A percentile compares a stretch with the other conserved stretches of the same genome.
Evolutionary conservation across 345 rosid species (phyloP).

Genomic region (Turnera subulata): DNA sequence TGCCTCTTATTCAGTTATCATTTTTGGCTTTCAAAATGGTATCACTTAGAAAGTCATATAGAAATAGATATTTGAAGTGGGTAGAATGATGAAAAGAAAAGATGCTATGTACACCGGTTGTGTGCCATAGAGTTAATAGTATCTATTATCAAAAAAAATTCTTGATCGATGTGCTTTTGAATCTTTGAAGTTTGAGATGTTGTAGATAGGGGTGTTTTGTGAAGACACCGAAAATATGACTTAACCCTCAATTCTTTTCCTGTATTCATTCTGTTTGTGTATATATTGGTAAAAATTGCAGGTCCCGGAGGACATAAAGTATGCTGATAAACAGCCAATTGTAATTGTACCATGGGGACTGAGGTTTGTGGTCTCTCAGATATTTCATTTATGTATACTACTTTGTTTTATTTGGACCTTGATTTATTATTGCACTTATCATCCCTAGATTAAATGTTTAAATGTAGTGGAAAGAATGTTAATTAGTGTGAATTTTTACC

Average conservation of each 20-base stretch:
- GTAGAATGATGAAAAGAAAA: no score
- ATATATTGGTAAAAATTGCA: slow-evolving; percentile 31
- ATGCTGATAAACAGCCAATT: slow-evolving; percentile 94
- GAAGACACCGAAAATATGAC: neutral
- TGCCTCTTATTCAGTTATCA: no score
- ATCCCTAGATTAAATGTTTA: neutral
- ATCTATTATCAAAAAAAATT: no score
- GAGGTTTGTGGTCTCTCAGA: slow-evolving; percentile 43
- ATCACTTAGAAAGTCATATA: no score
- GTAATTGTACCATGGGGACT: slow-evolving; percentile 97
- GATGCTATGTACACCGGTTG: no score
- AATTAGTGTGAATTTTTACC: no score
- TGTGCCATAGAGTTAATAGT: no score
- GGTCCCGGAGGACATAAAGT: slow-evolving; percentile 97
- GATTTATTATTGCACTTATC: neutral
- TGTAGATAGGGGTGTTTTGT: neutral
- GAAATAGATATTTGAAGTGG: no score
- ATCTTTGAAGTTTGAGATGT: slow-evolving; percentile 1
- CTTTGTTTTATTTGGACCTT: neutral
- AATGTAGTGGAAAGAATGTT: neutral
- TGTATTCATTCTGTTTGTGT: slow-evolving; percentile 4
- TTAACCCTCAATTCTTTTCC: no score
- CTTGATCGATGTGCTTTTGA: no score
- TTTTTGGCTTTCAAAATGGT: no score
- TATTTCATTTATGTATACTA: neutral